Conservation (phyloP, 2,329 filamentous ascomycete genomes). For the Aureobasidium namibiae region DNA sequence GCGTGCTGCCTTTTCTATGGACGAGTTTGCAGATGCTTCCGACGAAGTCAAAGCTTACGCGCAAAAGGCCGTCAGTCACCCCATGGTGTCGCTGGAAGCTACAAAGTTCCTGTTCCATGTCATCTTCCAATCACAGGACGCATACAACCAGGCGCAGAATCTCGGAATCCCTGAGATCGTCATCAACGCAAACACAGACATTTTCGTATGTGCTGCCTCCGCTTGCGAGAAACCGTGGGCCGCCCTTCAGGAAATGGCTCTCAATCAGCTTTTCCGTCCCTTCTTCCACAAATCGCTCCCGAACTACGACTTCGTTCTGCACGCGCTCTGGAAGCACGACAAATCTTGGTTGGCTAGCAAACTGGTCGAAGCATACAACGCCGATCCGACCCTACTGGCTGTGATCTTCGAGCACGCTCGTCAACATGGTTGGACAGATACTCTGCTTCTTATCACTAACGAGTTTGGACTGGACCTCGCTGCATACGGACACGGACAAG, state of each 20-base stretch:
- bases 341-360: slow-evolving; percentile 76
- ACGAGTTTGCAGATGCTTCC: slow-evolving; percentile 54
- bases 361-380: slow-evolving; percentile 68
- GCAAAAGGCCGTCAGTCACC: slow-evolving; percentile 66
- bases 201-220: slow-evolving; percentile 71
- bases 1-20: slow-evolving; percentile 62
- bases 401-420: slow-evolving; percentile 71
- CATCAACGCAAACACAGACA: slow-evolving; percentile 64
- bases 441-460: slow-evolving; percentile 68
- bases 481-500: slow-evolving; percentile 73
- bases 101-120: slow-evolving; percentile 59
- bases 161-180: slow-evolving; percentile 52
- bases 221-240: slow-evolving; percentile 73
- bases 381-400: slow-evolving; percentile 58
- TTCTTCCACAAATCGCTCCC: slow-evolving; percentile 73
- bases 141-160: slow-evolving; percentile 48
- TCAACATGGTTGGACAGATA: slow-evolving; percentile 75
- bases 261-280: slow-evolving; percentile 70
- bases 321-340: slow-evolving; percentile 87
- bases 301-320: slow-evolving; percentile 79
- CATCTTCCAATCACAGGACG: slow-evolving; percentile 50
- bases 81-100: slow-evolving; percentile 80
- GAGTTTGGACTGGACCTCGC: slow-evolving; percentile 84
- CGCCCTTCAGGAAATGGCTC: slow-evolving; percentile 62
- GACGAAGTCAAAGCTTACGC: slow-evolving; percentile 53